These are phyloP conservation scores for Iris macrosiphon DNA, from an alignment of 106 monocot genomes.

Conservation along the genomic window DNA sequence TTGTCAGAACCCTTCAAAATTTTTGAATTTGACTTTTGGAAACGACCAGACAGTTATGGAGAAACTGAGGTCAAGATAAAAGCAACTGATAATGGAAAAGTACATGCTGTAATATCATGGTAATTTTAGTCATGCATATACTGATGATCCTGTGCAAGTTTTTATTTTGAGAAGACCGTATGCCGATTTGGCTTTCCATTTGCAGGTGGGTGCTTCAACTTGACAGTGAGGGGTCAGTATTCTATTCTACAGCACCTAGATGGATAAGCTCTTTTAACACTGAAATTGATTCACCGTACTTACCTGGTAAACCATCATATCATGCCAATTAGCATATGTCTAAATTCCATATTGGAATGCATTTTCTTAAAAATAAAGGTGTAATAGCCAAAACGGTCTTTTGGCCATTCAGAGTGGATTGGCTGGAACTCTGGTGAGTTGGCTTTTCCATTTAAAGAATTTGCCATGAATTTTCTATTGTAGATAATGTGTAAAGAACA, in stretches of 20 bases:
- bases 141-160: slow-evolving; percentile 1
- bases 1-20: slow-evolving; percentile 95
- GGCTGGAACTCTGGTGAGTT: too few species aligned
- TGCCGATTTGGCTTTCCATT: background rate
- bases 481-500: too few species aligned
- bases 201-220: slow-evolving; percentile 98
- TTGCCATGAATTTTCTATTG: too few species aligned
- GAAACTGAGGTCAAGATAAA: slow-evolving; percentile 47
- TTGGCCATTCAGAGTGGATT: too few species aligned
- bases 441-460: too few species aligned
- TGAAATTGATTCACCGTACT: slow-evolving; percentile 1
- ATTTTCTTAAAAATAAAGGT: too few species aligned
- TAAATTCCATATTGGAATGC: too few species aligned
- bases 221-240: slow-evolving; percentile 67
- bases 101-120: slow-evolving; percentile 96
- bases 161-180: background rate
- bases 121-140: slow-evolving; percentile 27
- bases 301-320: slow-evolving; percentile 10
- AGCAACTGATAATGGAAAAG: slow-evolving; percentile 40
- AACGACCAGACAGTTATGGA: slow-evolving; percentile 68
- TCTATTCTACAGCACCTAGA: slow-evolving; percentile 83
- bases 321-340: background rate
- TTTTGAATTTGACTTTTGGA: slow-evolving; percentile 96
- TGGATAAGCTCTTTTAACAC: slow-evolving; percentile 37
- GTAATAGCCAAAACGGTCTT: too few species aligned